Base-by-base conservation (phyloP, 1,284 basidiomycete species). In the Pseudozyma sp. region DNA sequence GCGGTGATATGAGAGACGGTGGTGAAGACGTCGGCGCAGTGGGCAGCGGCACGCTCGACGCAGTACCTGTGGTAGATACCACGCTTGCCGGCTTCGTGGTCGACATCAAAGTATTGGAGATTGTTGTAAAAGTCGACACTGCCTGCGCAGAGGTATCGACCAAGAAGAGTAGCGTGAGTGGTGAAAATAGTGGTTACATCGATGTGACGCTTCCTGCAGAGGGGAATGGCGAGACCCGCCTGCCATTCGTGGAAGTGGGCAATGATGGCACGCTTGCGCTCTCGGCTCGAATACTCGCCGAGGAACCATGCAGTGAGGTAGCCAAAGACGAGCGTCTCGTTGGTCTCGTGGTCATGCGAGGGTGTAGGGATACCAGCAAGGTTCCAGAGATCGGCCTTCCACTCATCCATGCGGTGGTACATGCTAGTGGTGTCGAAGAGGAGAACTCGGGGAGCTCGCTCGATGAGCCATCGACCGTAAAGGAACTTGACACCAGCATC, bases 171-270 rank as follows among this genome's bases (percentile, higher is more conserved):
- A n/a, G 96, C 96, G 85, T 98, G 95, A 45, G 96, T 98, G 31
- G 95, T 98, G 87, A 87, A 87, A 80, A 99, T 93, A 83, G 96
- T 98, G 48, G 95, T 97, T 70, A 98, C 92, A 86, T 98, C 96
- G 84, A 99, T 92, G 85, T 97, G 94, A 62, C 96, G 90, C 87
- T 97, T 98, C 76, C 96, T 89, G 87, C 93, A 95, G 19, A 99
- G 90, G 2, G 96, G 94, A 69, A 99, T 97, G 35, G 96, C 94
- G 44, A 98, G 90, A 62, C 96, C 96, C 7, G 95, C 95, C 86
- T 98, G 95, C 96, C 96, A 99, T 87, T 99, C 96, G 87, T 99
- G 96, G 88, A 99, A 97, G 87, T 98, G 96, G 70, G 94, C 95
- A 71, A 98, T 90, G 78, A 99, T 92, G 50, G 95, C 93, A 12